Conservation (phyloP, 345 rosid species). For the Psidium guajava region DNA sequence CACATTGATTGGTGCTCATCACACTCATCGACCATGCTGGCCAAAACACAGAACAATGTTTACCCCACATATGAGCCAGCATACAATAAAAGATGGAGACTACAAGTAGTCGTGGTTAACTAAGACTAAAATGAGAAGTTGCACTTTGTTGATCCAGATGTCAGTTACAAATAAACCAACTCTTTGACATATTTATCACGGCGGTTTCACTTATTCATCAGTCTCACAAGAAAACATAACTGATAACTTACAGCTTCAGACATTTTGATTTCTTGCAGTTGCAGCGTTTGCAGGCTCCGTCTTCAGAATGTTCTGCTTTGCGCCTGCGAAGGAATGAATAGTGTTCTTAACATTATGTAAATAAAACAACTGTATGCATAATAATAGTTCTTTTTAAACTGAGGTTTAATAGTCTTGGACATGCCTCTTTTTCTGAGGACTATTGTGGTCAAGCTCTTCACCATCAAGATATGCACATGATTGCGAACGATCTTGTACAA, state of each 20-base stretch:
- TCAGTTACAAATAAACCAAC: neutral
- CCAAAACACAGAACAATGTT: neutral
- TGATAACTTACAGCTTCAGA: constrained; percentile 84
- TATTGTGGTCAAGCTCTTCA: constrained; percentile 49
- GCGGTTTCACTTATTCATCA: neutral
- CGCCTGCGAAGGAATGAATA: constrained; percentile 26
- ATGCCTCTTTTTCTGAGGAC: constrained; percentile 79
- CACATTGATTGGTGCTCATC: neutral
- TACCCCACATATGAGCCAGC: neutral
- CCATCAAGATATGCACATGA: constrained; percentile 20
- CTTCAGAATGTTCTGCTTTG: constrained; percentile 49
- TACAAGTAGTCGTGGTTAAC: neutral
- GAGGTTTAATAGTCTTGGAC: neutral
- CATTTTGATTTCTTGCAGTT: constrained; percentile 96
- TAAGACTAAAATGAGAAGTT: neutral
- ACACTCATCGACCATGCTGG: neutral
- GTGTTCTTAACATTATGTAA: neutral
- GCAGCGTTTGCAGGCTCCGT: constrained; percentile 77
- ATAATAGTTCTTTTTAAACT: neutral
- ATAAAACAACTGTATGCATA: neutral
- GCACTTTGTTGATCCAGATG: neutral
- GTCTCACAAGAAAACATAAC: constrained; percentile 9
- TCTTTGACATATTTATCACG: neutral
- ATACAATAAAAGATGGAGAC: neutral
- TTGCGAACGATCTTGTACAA: constrained; percentile 37